Base-by-base conservation (phyloP, 768 basidiomycete genomes). In the Hypsizygus marmoreus region DNA sequence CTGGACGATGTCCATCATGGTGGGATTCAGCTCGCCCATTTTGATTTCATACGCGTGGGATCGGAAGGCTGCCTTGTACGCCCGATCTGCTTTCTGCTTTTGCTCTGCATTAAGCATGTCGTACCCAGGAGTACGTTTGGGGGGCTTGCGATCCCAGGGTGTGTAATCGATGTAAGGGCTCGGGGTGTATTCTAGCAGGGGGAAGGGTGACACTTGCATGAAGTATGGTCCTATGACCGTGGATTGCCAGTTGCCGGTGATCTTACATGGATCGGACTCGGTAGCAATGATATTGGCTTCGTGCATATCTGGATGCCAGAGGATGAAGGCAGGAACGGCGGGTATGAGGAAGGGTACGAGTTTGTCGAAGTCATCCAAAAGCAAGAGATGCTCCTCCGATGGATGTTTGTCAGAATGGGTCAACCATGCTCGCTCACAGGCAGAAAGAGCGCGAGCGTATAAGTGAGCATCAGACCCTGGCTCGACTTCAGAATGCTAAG, bases 301-400 rank as follows among this genome's bases (percentile, higher is more conserved):
- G 29, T 45, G 59, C n/a, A 66, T 29, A 39, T 65, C 63, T 9
- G 58, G 58, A 52, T 68, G 66, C 59, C 64, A 62, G 14, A 68
- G 30, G 40, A 53, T 61, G 25, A 61, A 56, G 12, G 51, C 45
- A 32, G 51, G 49, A 17, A 56, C 50, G n/a, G 43, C 33, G 4
- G 62, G 66, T 23, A 60, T 28, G n/a, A 66, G 36, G 25, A 54
- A 51, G 3, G 65, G 66, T 11, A 65, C 35, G 8, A 63, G 28
- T 14, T 47, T 45, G 28, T 40, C 46, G 57, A 49, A 59, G n/a
- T n/a, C 51, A 46, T 56, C 44, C 30, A 57, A 48, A 40, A 30
- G 24, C 29, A 26, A 28, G 40, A 42, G 14, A 26, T 19, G 13
- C 55, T 47, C 11, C 23, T 38, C 11, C 59, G 58, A 49, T 59